phyloP scores from a whole-genome alignment of 139 green algal genomes.

The Picochlorum sp. region DNA sequence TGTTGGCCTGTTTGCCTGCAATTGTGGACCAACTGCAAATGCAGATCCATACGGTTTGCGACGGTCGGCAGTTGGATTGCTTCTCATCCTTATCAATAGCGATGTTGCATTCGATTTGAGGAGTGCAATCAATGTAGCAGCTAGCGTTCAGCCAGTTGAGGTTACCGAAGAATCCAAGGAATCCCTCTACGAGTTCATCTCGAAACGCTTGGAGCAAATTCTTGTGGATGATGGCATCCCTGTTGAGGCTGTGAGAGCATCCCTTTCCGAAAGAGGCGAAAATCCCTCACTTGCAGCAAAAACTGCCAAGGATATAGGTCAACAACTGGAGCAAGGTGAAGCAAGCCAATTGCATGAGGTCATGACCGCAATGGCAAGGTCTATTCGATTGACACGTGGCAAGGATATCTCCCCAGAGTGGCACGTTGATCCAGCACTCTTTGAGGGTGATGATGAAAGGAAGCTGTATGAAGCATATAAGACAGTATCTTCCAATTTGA shows the following conservation, averaged over 20 bases:
- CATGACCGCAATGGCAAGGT: conserved; percentile 67
- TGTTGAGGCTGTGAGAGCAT: conserved; percentile 69
- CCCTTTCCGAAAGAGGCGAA: conserved; percentile 68
- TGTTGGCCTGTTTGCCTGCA: conserved; percentile 85
- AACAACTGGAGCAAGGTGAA: conserved; percentile 38
- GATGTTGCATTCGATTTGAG: background rate
- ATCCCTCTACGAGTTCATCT: conserved; percentile 24
- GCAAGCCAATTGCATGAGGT: conserved; percentile 48
- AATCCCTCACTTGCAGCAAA: conserved; percentile 61
- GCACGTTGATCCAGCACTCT: conserved; percentile 46
- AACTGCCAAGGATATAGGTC: conserved; percentile 59
- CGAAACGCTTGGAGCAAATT: conserved; percentile 82
- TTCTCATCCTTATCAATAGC: conserved; percentile 44
- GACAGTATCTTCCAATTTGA: conserved; percentile 18
- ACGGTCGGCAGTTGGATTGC: conserved; percentile 76
- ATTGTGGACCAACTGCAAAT: conserved; percentile 71
- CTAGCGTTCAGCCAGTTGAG: conserved; percentile 60
- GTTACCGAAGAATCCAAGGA: conserved; percentile 39
- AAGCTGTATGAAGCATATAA: conserved; percentile 47
- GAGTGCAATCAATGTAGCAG: conserved; percentile 4
- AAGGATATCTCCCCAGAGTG: conserved; percentile 58
- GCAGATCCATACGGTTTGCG: conserved; percentile 94
- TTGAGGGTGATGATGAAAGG: conserved; percentile 72
- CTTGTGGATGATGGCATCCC: conserved; percentile 63
- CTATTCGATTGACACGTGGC: conserved; percentile 76